Evolutionary conservation across 345 rosid genomes (phyloP), one percentile per base, ranked within the genome.

Genomic region (Streptanthus diversifolius): DNA sequence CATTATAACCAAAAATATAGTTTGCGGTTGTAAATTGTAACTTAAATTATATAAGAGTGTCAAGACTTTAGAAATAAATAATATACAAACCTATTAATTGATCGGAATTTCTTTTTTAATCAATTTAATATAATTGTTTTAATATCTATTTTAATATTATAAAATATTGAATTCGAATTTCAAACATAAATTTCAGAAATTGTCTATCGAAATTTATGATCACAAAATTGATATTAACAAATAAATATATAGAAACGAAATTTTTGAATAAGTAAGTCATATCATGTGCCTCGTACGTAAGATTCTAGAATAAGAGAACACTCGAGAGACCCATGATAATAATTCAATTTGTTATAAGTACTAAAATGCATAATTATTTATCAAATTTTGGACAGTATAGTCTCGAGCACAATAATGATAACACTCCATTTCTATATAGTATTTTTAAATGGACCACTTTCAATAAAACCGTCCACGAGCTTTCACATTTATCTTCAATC

Each of bases 201-300:
- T n/a, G n/a, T n/a, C n/a, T n/a, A n/a, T n/a, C n/a, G n/a, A n/a
- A n/a, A 57, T 29, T 19, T 51, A 19, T 45, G 30, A 63, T 73
- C 7, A 54, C 8, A 8, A 30, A 56, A 74, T 36, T 73, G 77
- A 19, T 43, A 60, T 39, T 27, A 3, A 39, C 21, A 54, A 29
- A 30, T 29, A 52, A 15, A 15, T 44, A 64, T n/a, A n/a, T n/a
- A n/a, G n/a, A 35, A 8, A n/a, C 15, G 12, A 59, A 51, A 15
- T 12, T 12, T 49, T 67, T 40, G 61, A 66, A 54, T n/a, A 41
- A 66, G 62, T n/a, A 41, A 68, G 40, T 68, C 63, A 59, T 21
- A 51, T 75, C 69, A 75, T 75, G 63, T 59, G 74, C 32, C 29
- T 75, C 79, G 56, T 59, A 68, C 63, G 69, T 68, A 75, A 52